A percentile compares a stretch with the other conserved stretches of the same genome.
These are phyloP conservation scores for Ganoderma resinaceum DNA, from an alignment of 1,284 basidiomycete genomes.

Conservation along the genomic window DNA sequence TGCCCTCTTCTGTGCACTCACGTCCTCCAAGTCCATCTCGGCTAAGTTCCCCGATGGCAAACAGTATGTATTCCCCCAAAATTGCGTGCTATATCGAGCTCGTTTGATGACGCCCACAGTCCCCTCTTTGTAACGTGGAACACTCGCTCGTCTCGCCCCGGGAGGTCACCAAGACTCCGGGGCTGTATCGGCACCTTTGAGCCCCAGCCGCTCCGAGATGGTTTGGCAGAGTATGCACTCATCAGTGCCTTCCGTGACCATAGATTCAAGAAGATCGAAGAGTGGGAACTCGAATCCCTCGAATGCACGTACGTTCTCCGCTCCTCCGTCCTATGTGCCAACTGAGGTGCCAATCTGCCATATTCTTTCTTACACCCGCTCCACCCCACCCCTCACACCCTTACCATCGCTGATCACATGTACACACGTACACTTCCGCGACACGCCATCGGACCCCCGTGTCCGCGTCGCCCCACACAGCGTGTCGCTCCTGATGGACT, in stretches of 20 bases:
- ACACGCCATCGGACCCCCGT: neutral
- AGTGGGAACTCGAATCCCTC: conserved; percentile 78
- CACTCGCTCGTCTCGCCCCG: conserved; percentile 64
- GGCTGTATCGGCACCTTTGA: conserved; percentile 98
- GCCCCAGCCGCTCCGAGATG: conserved; percentile 76
- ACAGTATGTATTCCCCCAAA: conserved; percentile 56
- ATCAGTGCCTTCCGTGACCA: conserved; percentile 82
- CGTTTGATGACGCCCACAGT: conserved; percentile 49
- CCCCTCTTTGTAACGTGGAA: conserved; percentile 99
- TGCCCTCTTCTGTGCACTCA: conserved; percentile 76
- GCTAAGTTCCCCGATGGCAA: conserved; percentile 73
- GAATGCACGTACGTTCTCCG: conserved; percentile 79
- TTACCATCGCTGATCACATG: neutral
- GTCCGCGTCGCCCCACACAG: conserved; percentile 47
- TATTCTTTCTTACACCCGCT: neutral
- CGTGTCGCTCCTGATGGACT: conserved; percentile 92
- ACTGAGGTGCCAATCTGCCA: conserved; percentile 15
- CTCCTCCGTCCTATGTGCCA: conserved; percentile 10
- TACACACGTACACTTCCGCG: neutral
- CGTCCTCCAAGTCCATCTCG: conserved; percentile 55
- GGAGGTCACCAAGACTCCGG: conserved; percentile 71
- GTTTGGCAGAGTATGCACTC: conserved; percentile 90
- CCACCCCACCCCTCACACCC: neutral
- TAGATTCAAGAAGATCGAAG: conserved; percentile 76
- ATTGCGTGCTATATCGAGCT: neutral